phyloP scores from a whole-genome alignment of 768 basidiomycete species.

The Boletus vinaceobasis region DNA sequence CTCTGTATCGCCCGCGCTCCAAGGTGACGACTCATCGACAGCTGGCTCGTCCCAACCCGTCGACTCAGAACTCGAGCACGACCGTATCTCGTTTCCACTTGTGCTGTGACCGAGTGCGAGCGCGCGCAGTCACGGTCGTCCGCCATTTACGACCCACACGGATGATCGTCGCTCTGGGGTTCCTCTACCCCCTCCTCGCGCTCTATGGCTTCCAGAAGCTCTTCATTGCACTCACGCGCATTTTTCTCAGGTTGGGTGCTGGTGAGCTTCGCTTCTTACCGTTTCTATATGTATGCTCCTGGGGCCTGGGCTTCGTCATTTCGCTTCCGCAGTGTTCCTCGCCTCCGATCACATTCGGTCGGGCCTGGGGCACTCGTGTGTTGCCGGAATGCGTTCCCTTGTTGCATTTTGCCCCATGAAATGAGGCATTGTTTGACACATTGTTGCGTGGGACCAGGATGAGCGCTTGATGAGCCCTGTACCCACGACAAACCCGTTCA shows the following conservation, averaged over 20 bases:
- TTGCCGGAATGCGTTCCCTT: no score
- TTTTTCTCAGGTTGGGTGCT: background rate
- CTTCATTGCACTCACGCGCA: constrained; percentile 2
- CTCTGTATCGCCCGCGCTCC: background rate
- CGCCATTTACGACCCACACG: background rate
- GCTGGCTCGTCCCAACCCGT: background rate
- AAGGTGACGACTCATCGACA: no score
- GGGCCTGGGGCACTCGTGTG: background rate
- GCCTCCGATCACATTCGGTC: background rate
- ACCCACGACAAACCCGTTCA: background rate
- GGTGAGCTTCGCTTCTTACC: constrained; percentile 11
- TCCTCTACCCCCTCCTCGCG: constrained; percentile 19
- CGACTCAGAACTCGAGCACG: background rate
- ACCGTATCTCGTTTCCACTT: background rate
- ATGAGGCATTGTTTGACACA: background rate
- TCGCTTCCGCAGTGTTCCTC: background rate
- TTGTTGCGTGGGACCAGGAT: background rate
- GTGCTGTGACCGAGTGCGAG: background rate
- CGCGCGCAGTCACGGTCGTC: background rate
- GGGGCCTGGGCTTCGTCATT: background rate
- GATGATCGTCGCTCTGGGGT: constrained; percentile 26
- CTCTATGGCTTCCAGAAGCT: constrained; percentile 18
- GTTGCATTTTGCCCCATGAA: background rate
- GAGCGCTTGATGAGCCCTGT: background rate
- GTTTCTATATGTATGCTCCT: background rate